Evolutionary conservation across 2,329 filamentous ascomycete genomes (phyloP), one percentile per base, ranked within the genome.

Genomic region (Nothomitra cinnamomea): DNA sequence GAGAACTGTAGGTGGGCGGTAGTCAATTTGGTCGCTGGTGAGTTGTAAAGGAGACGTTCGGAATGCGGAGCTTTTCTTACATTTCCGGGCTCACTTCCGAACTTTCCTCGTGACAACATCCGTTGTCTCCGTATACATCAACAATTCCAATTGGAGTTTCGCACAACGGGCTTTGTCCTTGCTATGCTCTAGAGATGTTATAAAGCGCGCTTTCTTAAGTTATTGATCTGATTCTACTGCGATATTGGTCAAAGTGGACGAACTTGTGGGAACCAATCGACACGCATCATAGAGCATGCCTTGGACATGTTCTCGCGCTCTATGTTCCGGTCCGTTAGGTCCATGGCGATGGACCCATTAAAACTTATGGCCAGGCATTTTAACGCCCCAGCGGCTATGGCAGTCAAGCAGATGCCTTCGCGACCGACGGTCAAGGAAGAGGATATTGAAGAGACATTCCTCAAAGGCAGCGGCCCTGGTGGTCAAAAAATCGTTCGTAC

Each of bases 381-480:
- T 10, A 6, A 7, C 25, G 19, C 45, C 28, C 45, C 24, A 49
- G 25, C 45, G 17, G 24, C 45, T 28, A 24, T 49, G 21, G 24
- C 45, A 49, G 32, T 35, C n/a, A 49, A 49, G 45, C 45, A 49
- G 45, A 49, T 49, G 45, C 89, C 90, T 1, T 82, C 87, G 4
- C 80, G 88, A 2, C 82, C 84, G 13, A 77, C 80, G 12, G 78
- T 92, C 19, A 75, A 81, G 12, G 88, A 95, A 59, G 71, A 75
- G 17, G 88, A 95, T 52, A 80, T 96, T 59, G 80, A 83, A 54
- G 86, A 95, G 63, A 77, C 76, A 42, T 96, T 94, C 69, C 75
- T 98, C 56, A 94, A 92, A 65, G 92, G 92, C 61, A 85, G 80
- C 60, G 92, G 92, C 1, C 90, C 92, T 0, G 92, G 92, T 22